phyloP scores from a whole-genome alignment of 306 rosid species.

The Rubus idaeus region DNA sequence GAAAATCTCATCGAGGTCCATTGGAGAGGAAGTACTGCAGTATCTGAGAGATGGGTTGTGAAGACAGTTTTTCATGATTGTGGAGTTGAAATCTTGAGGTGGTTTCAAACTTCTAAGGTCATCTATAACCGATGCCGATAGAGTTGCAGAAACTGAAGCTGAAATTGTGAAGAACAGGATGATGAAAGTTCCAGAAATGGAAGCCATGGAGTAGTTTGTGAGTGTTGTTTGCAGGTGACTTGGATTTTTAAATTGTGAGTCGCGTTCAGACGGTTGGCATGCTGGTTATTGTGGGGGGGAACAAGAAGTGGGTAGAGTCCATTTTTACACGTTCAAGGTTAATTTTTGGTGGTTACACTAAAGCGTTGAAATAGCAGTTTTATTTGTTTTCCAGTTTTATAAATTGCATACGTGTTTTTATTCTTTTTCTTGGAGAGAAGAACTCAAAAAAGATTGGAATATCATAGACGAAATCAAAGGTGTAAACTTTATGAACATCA shows the following conservation, averaged over 20 bases:
- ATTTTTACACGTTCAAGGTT: not conserved
- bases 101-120: constrained; percentile 59
- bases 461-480: not conserved
- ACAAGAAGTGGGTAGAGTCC: constrained; percentile 5
- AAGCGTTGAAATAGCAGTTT: not conserved
- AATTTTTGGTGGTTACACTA: not conserved
- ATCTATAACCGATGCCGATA: constrained; percentile 55
- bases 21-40: constrained; percentile 48
- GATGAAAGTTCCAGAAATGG: constrained; percentile 35
- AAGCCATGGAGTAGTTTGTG: constrained; percentile 40
- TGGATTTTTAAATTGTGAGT: not conserved
- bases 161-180: constrained; percentile 23
- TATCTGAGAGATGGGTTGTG: constrained; percentile 64
- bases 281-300: not conserved
- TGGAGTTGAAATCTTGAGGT: constrained; percentile 63
- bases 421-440: not conserved
- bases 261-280: constrained; percentile 27
- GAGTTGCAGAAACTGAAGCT: constrained; percentile 15
- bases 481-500: not conserved
- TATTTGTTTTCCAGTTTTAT: not conserved
- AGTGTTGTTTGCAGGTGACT: not conserved
- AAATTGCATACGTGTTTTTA: too few species aligned
- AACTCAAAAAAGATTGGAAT: not conserved
- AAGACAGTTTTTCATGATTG: constrained; percentile 53
- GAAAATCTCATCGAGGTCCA: constrained; percentile 59